Evolutionary conservation across 768 basidiomycete genomes (phyloP), one percentile per base, ranked within the genome.

Genomic region (Panaeolus cyanescens): DNA sequence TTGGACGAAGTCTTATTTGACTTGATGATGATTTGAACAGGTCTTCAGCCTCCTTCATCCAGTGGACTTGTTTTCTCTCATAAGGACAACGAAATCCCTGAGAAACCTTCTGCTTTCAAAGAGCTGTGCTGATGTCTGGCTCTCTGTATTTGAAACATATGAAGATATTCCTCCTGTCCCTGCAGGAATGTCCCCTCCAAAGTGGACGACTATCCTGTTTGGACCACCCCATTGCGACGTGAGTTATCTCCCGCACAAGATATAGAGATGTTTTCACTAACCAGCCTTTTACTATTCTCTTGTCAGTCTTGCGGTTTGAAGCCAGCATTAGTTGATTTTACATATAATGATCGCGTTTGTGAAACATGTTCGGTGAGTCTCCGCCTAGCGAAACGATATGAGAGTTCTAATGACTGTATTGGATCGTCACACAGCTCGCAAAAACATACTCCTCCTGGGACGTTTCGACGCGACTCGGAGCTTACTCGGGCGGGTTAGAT

Each of bases 21-120:
- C n/a, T n/a, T n/a, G n/a, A n/a, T n/a, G n/a, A n/a, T n/a, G n/a
- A n/a, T n/a, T 34, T 34, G 7, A 34, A 31, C 30, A 72, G 71
- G 64, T 75, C 31, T 70, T 77, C 39, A 64, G 60, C 7, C 62
- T 64, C 58, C 58, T 77, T 32, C 72, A 75, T 40, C 76, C 78
- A 2, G 54, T 75, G 15, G 75, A 79, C 62, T 71, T 79, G 7
- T 71, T 75, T 28, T 62, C 72, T 55, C 67, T 79, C n/a, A 54
- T 74, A 8, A 62, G 71, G 36, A 68, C 70, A 13, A 70, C 68
- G 33, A 74, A 74, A 19, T 55, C 45, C 0, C 63, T 78, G 8
- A 67, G 74, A 3, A 57, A 25, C 15, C 68, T 75, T 7, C 67
- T 79, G 7, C 62, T 70, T 7, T 61, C 58, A 17, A 72, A 65